phyloP scores from a whole-genome alignment of 148 eudicot genomes.

The Persicaria maculosa region DNA sequence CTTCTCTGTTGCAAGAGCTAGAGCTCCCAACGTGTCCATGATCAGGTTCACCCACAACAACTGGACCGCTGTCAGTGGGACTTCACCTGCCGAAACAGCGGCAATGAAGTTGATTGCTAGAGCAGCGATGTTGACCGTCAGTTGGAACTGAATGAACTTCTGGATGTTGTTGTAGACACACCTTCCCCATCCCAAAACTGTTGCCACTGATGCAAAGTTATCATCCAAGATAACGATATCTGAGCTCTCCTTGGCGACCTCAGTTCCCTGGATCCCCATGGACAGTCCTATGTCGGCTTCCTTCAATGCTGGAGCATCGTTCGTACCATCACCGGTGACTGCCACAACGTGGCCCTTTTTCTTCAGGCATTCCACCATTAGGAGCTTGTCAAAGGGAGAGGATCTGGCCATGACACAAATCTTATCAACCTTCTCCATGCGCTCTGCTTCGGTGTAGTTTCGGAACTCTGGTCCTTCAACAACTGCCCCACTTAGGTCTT shows the following conservation, averaged over 20 bases:
- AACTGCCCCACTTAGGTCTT: constrained; percentile 13
- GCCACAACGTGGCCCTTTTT: constrained; percentile 31
- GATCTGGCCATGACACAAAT: constrained; percentile 29
- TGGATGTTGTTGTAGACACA: constrained; percentile 35
- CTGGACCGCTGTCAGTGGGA: constrained; percentile 30
- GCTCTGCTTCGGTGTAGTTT: constrained; percentile 21
- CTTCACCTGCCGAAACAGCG: constrained; percentile 31
- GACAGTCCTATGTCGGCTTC: constrained; percentile 2
- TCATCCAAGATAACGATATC: constrained; percentile 31
- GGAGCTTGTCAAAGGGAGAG: constrained; percentile 31
- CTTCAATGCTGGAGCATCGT: constrained; percentile 28
- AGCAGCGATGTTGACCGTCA: constrained; percentile 29
- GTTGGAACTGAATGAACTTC: constrained; percentile 30
- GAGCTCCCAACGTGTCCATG: constrained; percentile 32
- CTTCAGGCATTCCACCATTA: constrained; percentile 26
- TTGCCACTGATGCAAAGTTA: constrained; percentile 28
- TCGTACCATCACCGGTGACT: constrained; percentile 33
- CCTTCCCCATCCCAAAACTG: constrained; percentile 26
- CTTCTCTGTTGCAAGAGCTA: constrained; percentile 33
- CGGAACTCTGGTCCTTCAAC: constrained; percentile 22
- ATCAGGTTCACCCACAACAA: constrained; percentile 31
- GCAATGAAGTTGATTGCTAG: constrained; percentile 29
- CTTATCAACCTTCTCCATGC: constrained; percentile 20
- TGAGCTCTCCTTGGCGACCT: constrained; percentile 32
- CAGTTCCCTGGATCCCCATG: constrained; percentile 17